These are phyloP conservation scores for Angomonas deanei DNA, from an alignment of 208 protist species.

Conservation along the genomic window DNA sequence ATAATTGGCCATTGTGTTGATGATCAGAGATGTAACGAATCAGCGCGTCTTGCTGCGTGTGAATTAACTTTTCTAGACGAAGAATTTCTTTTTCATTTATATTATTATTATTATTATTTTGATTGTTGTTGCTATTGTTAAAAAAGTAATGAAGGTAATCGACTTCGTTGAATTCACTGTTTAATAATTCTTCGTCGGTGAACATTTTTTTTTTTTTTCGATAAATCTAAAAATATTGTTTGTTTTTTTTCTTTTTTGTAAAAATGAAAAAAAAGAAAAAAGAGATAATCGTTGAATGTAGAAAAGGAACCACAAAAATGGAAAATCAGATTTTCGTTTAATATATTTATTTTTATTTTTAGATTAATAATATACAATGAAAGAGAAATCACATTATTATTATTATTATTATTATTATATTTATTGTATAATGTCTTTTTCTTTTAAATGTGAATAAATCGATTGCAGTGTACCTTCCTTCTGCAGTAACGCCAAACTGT, in stretches of 20 bases:
- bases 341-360: too few species aligned
- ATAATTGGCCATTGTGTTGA: neutral
- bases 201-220: constrained; percentile 6
- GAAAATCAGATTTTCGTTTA: too few species aligned
- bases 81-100: neutral
- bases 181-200: constrained; percentile 54
- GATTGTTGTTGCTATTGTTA: constrained; percentile 11
- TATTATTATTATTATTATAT: neutral
- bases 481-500: neutral
- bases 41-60: neutral
- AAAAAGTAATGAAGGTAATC: constrained; percentile 75
- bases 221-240: neutral
- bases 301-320: too few species aligned
- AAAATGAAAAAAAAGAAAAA: neutral
- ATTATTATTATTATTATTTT: neutral
- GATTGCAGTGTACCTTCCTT: neutral
- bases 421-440: neutral
- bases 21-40: neutral
- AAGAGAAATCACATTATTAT: neutral
- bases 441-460: neutral
- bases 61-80: neutral
- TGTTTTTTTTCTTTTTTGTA: neutral
- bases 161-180: constrained; percentile 67
- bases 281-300: neutral
- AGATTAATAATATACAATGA: neutral